Evolutionary conservation across 345 rosid species (phyloP).

Genomic region (Excoecaria cochinchinensis): DNA sequence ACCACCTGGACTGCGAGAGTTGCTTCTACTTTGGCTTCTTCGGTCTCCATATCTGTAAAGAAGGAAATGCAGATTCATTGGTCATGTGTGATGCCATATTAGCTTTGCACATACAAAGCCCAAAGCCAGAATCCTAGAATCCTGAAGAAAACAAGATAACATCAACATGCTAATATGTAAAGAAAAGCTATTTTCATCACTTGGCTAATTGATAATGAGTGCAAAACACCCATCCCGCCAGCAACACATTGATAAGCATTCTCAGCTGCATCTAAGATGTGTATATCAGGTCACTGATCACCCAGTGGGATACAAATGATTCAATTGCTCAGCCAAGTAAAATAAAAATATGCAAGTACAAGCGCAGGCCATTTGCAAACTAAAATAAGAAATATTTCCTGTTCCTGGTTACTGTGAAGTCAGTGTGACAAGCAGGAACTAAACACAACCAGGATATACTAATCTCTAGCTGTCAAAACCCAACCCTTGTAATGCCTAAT

Average conservation of each 20-base stretch:
- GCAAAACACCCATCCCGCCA: neutral
- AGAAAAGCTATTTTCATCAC: too few species aligned
- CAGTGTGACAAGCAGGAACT: too few species aligned
- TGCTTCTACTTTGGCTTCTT: conserved; percentile 53
- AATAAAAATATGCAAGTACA: neutral
- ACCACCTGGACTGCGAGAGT: conserved; percentile 60
- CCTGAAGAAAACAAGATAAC: neutral
- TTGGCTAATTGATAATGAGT: neutral
- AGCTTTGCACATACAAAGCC: neutral
- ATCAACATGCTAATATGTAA: neutral
- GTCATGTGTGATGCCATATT: neutral
- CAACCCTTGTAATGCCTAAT: neutral
- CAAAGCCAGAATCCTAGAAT: neutral
- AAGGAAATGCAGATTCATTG: neutral
- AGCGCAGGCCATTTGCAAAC: neutral
- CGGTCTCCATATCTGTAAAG: conserved; percentile 46
- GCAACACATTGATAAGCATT: neutral
- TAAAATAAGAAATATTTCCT: neutral
- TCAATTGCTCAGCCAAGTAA: neutral
- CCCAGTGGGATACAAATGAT: neutral
- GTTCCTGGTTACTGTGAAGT: neutral
- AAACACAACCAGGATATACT: neutral
- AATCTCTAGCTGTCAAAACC: neutral
- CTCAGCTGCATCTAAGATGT: neutral
- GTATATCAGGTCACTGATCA: neutral